Base-by-base conservation (phyloP, 108 stramenopile species). In the Cyclotella kingstonii region DNA sequence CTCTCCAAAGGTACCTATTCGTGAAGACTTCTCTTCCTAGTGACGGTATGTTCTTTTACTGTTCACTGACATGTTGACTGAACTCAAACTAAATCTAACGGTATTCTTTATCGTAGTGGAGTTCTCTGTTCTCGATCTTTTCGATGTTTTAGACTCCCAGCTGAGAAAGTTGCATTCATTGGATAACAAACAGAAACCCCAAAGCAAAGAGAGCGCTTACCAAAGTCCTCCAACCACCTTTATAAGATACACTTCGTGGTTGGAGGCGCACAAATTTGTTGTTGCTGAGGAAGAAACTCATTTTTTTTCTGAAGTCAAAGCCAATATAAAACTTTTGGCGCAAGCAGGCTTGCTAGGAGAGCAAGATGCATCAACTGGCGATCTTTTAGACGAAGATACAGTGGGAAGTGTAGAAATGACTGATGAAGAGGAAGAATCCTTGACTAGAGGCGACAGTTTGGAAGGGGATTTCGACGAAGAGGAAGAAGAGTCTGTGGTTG, bases 1-100 rank as follows among this genome's bases (percentile, higher is more conserved):
- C 89, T 30, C 93, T 96, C 38, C 95, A 96, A 56, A 65, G 95
- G 17, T 98, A 98, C 64, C 84, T 98, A 41, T 95, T 98, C 60
- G 91, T 90, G 28, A 98, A 98, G 69, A 65, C 78, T 15, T 66
- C 74, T 30, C 81, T 98, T 17, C 95, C 95, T 12, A 81, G 89
- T 12, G 93, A 96, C 26, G 85, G 73, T 73, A 40, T 39, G 73
- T 73, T 53, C 25, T 46, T 54, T 27, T 44, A 23, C 11, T 30
- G 45, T 23, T 59, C 28, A 21, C 6, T 2, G 45, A 26, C 12
- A 15, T 53, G 7, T 27, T 57, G 26, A 48, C 25, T 38, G 27
- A 23, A 19, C 19, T 4, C 27, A 12, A 35, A 22, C 33, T 17
- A 50, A 34, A 21, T n/a, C 10, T 18, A 46, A 19, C n/a, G 14